These are phyloP conservation scores for Suhomyces atakaporum DNA, from an alignment of 1,139 yeast species.

Conservation along the genomic window DNA sequence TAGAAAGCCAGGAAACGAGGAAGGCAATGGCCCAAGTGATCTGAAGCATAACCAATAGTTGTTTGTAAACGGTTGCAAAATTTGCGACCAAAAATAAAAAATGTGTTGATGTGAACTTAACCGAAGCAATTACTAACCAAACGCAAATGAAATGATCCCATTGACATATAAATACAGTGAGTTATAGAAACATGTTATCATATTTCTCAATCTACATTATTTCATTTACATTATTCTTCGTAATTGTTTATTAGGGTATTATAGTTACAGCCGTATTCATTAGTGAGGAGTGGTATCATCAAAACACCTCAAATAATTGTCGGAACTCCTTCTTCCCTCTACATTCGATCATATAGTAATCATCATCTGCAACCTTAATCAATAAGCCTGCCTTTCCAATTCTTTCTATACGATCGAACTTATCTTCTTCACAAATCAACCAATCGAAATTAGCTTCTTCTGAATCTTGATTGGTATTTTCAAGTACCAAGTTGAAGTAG, in stretches of 20 bases:
- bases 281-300: too few relatives aligned
- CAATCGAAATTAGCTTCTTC: slow-evolving; percentile 30
- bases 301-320: slow-evolving; percentile 36
- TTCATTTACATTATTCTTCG: neutral
- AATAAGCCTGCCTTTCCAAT: slow-evolving; percentile 51
- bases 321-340: slow-evolving; percentile 47
- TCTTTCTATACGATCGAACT: slow-evolving; percentile 32
- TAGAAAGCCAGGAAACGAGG: too few relatives aligned
- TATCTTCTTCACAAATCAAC: slow-evolving; percentile 38
- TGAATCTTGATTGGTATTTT: slow-evolving; percentile 19
- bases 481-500: slow-evolving; percentile 32
- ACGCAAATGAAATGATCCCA: too few relatives aligned
- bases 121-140: too few relatives aligned
- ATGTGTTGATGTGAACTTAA: too few relatives aligned
- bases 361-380: slow-evolving; percentile 33
- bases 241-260: neutral
- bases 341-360: slow-evolving; percentile 48
- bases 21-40: too few relatives aligned
- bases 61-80: too few relatives aligned
- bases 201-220: neutral
- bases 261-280: neutral
- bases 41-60: too few relatives aligned
- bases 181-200: too few relatives aligned
- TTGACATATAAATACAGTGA: too few relatives aligned
- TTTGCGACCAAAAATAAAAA: too few relatives aligned